Evolutionary conservation across 306 rosid genomes (phyloP), one percentile per base, ranked within the genome.

Genomic region (Gynostemma pentaphyllum): DNA sequence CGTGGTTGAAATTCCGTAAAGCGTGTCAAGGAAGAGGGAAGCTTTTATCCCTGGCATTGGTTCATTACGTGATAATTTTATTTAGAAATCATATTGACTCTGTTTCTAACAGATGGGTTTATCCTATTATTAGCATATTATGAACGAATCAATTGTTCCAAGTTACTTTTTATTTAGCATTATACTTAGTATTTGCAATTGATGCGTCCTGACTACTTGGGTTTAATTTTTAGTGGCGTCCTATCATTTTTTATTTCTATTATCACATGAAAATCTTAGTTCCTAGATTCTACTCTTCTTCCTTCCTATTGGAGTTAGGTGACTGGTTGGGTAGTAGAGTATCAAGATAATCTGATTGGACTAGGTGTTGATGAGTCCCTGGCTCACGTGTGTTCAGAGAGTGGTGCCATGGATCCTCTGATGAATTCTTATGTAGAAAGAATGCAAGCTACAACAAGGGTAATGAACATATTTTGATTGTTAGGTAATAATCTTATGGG

Each of bases 381-480:
- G 46, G 94, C 99, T 64, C 99, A 92, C 82, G 96, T 92, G 44
- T 92, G 99, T 76, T 88, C 96, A 28, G 99, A 92, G 82, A 84
- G 99, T 72, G 99, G 99, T 79, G 83, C 99, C 66, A 86, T 92
- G 99, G 99, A 92, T 75, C 96, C 99, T 64, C 87, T 92, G 27
- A 86, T 92, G 99, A 88, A 92, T 64, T 82, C 99, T 1, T 92
- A 92, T 75, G 95, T 88, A 37, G 99, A 92, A 76, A 78, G 99
- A 82, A 88, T 92, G 99, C 96, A 92, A 78, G 99, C 96, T 55
- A 92, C 95, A 24, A 88, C 96, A 67, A 86, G 83, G 87, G 99
- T 92, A 86, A 67, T 49, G 68, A n/a, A 36, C 26, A 6, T 63
- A 45, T 54, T 73, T n/a, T 39, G 32, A 41, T 7, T 53, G 2